These are phyloP conservation scores for Centaurea solstitialis DNA, from an alignment of 129 eudicot genomes.

Conservation along the genomic window DNA sequence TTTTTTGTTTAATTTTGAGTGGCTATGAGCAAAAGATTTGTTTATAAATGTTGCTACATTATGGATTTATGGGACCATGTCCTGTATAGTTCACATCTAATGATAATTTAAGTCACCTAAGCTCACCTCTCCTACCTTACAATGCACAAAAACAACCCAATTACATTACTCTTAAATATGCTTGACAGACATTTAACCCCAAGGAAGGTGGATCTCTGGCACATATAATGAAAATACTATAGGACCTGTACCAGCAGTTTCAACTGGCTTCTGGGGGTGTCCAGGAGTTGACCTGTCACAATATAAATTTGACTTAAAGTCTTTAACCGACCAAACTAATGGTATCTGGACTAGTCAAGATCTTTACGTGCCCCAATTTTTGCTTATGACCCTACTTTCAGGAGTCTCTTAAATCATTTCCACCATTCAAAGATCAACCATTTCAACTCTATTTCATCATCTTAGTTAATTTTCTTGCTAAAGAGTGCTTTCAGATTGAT, in stretches of 20 bases:
- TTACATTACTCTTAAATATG: not conserved
- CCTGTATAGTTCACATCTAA: not conserved
- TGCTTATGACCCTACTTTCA: not conserved
- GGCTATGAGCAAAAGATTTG: not conserved
- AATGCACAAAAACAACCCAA: not conserved
- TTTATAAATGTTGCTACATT: not conserved
- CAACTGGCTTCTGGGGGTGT: too few species aligned
- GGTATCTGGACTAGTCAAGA: not conserved
- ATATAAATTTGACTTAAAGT: too few species aligned
- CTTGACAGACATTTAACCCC: not conserved
- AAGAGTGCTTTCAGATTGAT: not conserved
- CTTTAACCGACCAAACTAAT: not conserved
- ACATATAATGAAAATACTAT: too few species aligned
- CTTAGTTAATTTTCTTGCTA: slow-evolving; percentile 1
- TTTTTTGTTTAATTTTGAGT: not conserved
- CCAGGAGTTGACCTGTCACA: too few species aligned
- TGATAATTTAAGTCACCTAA: not conserved
- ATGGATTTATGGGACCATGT: not conserved
- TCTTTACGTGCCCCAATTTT: not conserved
- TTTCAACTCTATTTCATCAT: not conserved
- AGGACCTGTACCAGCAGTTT: too few species aligned
- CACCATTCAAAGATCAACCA: not conserved
- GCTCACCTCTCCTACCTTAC: not conserved
- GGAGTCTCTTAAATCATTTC: not conserved
- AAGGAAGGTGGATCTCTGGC: not conserved